Evolutionary conservation across 2,329 filamentous ascomycete species (phyloP), one percentile per base, ranked within the genome.

Genomic region (Aspergillus costaricaensis): DNA sequence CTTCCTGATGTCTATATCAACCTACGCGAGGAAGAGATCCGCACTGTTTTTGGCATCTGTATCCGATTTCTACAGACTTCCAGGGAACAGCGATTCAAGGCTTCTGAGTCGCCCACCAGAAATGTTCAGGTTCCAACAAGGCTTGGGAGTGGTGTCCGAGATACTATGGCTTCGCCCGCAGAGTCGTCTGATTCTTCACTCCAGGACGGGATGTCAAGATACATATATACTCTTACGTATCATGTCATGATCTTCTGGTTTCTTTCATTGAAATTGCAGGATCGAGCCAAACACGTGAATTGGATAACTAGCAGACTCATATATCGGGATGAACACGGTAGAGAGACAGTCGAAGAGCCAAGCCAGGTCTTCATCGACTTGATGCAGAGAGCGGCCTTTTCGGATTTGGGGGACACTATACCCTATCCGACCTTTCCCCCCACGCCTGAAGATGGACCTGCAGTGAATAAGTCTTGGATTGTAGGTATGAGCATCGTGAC

Each of bases 211-310:
- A 82, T 96, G 53, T 92, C 93, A 4, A 91, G 95, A 75, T 99
- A 99, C 73, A 91, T 99, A 25, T 95, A 96, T 74, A 91, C 92
- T 1, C 81, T 98, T 55, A 94, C 94, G 8, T 96, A 96, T 73
- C 93, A 98, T 73, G 92, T 96, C 68, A 93, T 99, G 66, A 90
- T 92, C 1, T 97, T 96, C 73, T 99, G 95, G 95, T 99, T 98
- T 73, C 83, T 99, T 67, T 91, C 92, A 1, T 76, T 99, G 68
- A 94, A 92, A 70, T 83, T 96, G 55, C 86, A 89, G 39, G 92
- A 97, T 72, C 88, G 95, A 54, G 86, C 89, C 36, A 91, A 87
- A 62, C 89, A 96, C 66, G 92, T 97, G 55, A 87, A 88, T 27
- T 96, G 92, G 91, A 96, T 99, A 65, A 89, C 91, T 10, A 92